Conservation (phyloP, 2,329 filamentous ascomycete species). For the Clarireedia monteithiana region DNA sequence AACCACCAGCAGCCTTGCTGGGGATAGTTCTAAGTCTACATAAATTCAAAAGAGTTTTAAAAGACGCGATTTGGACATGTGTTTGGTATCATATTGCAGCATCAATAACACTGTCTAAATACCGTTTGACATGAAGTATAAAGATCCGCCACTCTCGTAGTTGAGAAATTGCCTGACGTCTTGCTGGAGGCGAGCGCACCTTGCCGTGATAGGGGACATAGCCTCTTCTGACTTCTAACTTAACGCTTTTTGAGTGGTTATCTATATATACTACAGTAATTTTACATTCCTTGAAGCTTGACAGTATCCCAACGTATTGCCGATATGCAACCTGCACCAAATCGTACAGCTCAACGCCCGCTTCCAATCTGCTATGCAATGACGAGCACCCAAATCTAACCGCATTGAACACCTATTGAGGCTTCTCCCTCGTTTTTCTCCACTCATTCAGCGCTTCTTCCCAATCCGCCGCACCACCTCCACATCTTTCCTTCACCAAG, state of each 20-base stretch:
- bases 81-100: too few relatives aligned
- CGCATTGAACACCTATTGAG: background rate
- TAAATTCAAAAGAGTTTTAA: background rate
- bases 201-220: background rate
- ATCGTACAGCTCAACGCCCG: conserved; percentile 1
- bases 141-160: too few relatives aligned
- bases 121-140: too few relatives aligned
- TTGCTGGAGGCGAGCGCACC: too few relatives aligned
- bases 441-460: conserved; percentile 59
- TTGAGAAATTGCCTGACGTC: too few relatives aligned
- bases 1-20: background rate
- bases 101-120: too few relatives aligned
- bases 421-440: conserved; percentile 34
- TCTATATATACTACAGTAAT: background rate
- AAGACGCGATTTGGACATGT: background rate
- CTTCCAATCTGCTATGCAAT: background rate
- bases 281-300: too few relatives aligned
- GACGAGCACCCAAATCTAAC: background rate
- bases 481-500: conserved; percentile 68
- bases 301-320: background rate
- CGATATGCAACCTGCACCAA: background rate
- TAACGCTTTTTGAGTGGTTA: background rate
- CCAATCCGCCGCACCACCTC: conserved; percentile 48
- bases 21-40: too few relatives aligned
- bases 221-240: background rate